Evolutionary conservation across 805 yeast species (phyloP), one percentile per base, ranked within the genome.

Genomic region (Candida wancherniae): DNA sequence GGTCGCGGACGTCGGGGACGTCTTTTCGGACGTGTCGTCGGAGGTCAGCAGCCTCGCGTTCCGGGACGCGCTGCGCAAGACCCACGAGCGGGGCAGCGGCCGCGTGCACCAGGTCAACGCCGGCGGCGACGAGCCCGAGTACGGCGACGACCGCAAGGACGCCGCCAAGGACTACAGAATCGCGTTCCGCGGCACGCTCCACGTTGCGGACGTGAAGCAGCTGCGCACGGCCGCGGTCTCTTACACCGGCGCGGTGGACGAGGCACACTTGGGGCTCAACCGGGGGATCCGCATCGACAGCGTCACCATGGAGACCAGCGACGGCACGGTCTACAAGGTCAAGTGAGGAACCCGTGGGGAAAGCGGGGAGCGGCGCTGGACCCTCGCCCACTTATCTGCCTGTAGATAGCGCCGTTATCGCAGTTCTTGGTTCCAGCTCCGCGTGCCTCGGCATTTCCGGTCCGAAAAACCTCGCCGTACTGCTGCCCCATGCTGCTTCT

Each of bases 211-310:
- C 26, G 43, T 40, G 27, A 33, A 40, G 13, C 30, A 45, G 9
- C 19, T 24, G 5, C 39, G 40, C 11, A n/a, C 24, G 15, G 61
- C 61, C 0, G 22, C 28, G 3, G 35, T 53, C 9, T 14, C 19
- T 9, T 62, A 58, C 39, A 29, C 33, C 11, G 68, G 66, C 1
- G 31, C 29, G 9, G 37, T 62, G 15, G 67, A 61, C 32, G 44
- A 50, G 28, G 50, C 51, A 33, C 68, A 62, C 33, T 27, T 53
- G 16, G 43, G 45, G 24, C 52, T 59, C 16, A 50, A 55, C 36
- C 37, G 56, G 18, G 68, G 68, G 2, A 51, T 57, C 19, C 54
- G 56, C 27, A 40, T 62, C 9, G 25, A 28, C 5, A 36, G 39
- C 9, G 40, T 57, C 40, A 49, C 52, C 10, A 33, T 55, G 29